These are phyloP conservation scores for Penicillium sp. DNA, from an alignment of 2,329 filamentous ascomycete species.

Conservation along the genomic window DNA sequence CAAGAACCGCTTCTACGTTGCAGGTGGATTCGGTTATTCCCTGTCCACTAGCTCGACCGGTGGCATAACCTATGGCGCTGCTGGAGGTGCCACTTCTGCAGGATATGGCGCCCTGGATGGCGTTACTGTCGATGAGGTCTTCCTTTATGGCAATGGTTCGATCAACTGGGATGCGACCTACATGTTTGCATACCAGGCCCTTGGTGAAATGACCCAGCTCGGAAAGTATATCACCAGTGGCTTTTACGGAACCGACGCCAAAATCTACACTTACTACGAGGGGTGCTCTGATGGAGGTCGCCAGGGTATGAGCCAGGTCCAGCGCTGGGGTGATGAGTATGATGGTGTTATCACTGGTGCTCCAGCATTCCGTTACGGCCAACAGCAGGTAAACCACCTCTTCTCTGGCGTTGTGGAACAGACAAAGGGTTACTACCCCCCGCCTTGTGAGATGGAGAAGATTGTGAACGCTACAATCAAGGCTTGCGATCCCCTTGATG, in stretches of 20 bases:
- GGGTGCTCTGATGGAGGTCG: slow-evolving; percentile 58
- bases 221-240: slow-evolving; percentile 46
- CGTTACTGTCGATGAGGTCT: slow-evolving; percentile 36
- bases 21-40: slow-evolving; percentile 45
- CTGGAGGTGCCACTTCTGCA: slow-evolving; percentile 42
- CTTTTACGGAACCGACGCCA: slow-evolving; percentile 37
- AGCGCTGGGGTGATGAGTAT: slow-evolving; percentile 51
- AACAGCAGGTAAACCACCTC: slow-evolving; percentile 48
- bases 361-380: slow-evolving; percentile 47
- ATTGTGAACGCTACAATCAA: slow-evolving; percentile 54
- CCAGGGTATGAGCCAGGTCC: slow-evolving; percentile 53
- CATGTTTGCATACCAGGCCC: slow-evolving; percentile 47
- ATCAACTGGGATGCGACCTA: slow-evolving; percentile 33
- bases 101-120: slow-evolving; percentile 46
- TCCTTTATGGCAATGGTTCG: slow-evolving; percentile 50
- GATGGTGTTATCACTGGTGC: slow-evolving; percentile 50
- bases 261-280: slow-evolving; percentile 51
- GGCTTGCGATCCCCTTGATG: slow-evolving; percentile 58
- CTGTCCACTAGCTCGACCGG: slow-evolving; percentile 37
- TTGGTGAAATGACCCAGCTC: slow-evolving; percentile 52
- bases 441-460: slow-evolving; percentile 34
- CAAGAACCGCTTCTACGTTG: slow-evolving; percentile 46
- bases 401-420: slow-evolving; percentile 41
- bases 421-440: slow-evolving; percentile 44
- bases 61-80: slow-evolving; percentile 45